Base-by-base conservation (phyloP, 2,329 filamentous ascomycete species). In the Penicillium sp. region DNA sequence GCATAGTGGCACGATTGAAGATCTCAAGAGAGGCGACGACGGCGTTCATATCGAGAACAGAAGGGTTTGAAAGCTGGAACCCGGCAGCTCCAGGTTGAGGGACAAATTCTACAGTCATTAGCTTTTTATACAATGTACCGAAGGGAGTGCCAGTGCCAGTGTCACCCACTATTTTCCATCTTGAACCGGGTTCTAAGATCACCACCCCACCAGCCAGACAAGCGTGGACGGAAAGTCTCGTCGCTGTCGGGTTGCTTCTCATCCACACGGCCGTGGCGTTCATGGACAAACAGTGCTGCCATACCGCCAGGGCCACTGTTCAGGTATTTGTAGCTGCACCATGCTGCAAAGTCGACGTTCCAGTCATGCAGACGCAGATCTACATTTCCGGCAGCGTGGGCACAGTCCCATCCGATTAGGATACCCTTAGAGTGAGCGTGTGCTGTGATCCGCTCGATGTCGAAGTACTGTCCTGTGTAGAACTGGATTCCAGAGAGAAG, bases 261-360 rank as follows among this genome's bases (percentile, higher is more conserved):
- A 35, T 73, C 64, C 5, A 67, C 66, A 25, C 59, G 67, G 35
- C 86, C 83, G 65, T 95, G 86, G 33, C 75, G 77, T 64, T 88
- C 82, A 67, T 95, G 89, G 7, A 95, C 86, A 58, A 90, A 95
- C 0, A 86, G 75, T 0, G 86, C 89, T 1, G 82, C 89, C 55
- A 95, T 95, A 13, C 84, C 79, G 3, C 90, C 90, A 0, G 90
- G 89, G 0, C 90, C 90, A 24, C 84, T 83, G 66, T 95, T 95
- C 67, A 95, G 80, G 73, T 95, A 95, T 73, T 95, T 95, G 78
- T 95, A 95, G 15, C 86, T 91, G 71, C 90, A 95, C 90, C 90
- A 95, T 46, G 81, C 88, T 13, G 91, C 90, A 62, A 95, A 95
- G 68, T 95, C 90, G 29, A 95, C 89, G 58, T 87, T 80, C 90